Conservation (phyloP, 176 grass and related monocot genomes). For the Eragrostis curvula region DNA sequence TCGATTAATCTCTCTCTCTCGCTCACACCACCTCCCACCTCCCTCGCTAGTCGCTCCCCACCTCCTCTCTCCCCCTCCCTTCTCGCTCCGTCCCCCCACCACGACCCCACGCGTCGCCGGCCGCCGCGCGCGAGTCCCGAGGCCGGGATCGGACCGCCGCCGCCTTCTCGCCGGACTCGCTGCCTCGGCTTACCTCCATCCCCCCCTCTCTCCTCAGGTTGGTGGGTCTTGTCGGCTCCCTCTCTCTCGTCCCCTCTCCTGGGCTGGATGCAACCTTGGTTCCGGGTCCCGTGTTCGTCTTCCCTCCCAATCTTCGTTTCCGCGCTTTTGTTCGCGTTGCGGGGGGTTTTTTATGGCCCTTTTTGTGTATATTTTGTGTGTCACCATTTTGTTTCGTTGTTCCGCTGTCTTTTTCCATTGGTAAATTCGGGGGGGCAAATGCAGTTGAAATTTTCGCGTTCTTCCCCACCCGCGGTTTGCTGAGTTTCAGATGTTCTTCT, state of each 20-base stretch:
- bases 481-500: background rate
- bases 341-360: background rate
- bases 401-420: background rate
- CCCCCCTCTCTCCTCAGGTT: slow-evolving; percentile 24
- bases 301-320: background rate
- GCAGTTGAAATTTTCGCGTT: slow-evolving; percentile 9
- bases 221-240: slow-evolving; percentile 3
- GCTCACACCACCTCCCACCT: background rate
- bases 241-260: background rate
- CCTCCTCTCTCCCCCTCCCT: slow-evolving; percentile 43
- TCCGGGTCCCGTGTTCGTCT: background rate
- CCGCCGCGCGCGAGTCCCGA: slow-evolving; percentile 44
- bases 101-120: slow-evolving; percentile 27
- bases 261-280: slow-evolving; percentile 12
- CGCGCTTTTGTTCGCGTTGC: background rate
- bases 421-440: slow-evolving; percentile 27
- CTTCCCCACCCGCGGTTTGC: background rate
- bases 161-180: slow-evolving; percentile 14
- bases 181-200: background rate
- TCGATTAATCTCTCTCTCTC: slow-evolving; percentile 26
- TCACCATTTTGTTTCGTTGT: background rate
- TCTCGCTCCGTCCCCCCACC: slow-evolving; percentile 25
- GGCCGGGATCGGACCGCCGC: slow-evolving; percentile 47
- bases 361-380: background rate
- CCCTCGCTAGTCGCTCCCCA: slow-evolving; percentile 44